Percentiles rank a stretch among this genome's conserved stretches.
phyloP scores from a whole-genome alignment of 106 monocot species.

The Platanthera zijinensis region DNA sequence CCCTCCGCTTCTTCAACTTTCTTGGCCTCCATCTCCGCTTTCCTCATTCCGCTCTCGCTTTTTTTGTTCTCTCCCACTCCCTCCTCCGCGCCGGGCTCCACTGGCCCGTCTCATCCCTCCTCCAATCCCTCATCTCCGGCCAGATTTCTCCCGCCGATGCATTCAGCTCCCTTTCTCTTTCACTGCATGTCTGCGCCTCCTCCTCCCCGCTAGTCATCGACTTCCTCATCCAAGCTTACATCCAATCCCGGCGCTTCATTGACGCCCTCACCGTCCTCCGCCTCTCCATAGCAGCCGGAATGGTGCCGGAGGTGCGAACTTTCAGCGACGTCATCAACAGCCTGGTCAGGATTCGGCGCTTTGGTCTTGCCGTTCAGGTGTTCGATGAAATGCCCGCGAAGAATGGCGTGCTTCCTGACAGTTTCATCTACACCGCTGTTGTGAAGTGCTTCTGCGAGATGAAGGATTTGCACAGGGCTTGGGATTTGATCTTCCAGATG shows the following conservation, averaged over 20 bases:
- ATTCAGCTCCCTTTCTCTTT: conserved; percentile 11
- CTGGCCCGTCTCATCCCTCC: conserved; percentile 50
- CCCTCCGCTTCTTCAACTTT: conserved; percentile 71
- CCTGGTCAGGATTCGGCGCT: conserved; percentile 34
- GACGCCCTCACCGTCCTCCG: conserved; percentile 34
- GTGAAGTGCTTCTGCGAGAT: conserved; percentile 66
- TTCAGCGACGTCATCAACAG: conserved; percentile 52
- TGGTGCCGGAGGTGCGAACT: conserved; percentile 30
- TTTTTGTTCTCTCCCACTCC: conserved; percentile 41
- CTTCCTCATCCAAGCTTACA: conserved; percentile 30
- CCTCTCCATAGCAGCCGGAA: conserved; percentile 5
- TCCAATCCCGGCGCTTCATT: conserved; percentile 11
- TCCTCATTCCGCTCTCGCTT: conserved; percentile 47
- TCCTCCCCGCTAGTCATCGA: conserved; percentile 13
- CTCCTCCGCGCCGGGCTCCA: conserved; percentile 32
- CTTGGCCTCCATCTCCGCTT: conserved; percentile 51
- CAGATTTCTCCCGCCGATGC: conserved; percentile 15
- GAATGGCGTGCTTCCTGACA: conserved; percentile 26
- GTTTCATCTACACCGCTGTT: conserved; percentile 45
- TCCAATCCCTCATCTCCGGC: conserved; percentile 39
- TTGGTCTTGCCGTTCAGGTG: conserved; percentile 36
- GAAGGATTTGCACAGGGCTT: conserved; percentile 45
- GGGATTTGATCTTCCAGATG: conserved; percentile 34
- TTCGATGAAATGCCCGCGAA: conserved; percentile 31
- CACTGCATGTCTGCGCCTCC: conserved; percentile 6